phyloP scores from a whole-genome alignment of 31 red algal species.

The Bonnemaisonia californica region DNA sequence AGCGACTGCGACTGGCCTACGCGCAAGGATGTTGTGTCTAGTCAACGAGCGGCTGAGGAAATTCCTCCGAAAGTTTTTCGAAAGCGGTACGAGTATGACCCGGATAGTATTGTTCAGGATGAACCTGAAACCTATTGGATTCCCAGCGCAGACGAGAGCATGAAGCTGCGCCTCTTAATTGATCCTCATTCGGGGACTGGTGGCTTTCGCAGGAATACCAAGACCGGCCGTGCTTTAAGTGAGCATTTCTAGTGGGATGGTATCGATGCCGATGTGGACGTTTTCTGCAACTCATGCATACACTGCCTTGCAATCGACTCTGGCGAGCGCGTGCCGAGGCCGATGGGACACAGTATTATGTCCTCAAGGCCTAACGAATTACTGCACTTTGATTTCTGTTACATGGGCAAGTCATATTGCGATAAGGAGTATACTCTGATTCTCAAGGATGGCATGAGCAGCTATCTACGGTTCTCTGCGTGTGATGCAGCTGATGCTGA shows the following conservation, averaged over 20 bases:
- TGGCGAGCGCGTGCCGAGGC: background rate
- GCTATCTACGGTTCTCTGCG: background rate
- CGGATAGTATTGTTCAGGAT: background rate
- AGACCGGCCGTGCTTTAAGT: background rate
- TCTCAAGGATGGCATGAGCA: background rate
- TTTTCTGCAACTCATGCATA: background rate
- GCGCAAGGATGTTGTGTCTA: background rate
- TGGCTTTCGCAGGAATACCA: background rate
- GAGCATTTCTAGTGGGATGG: background rate
- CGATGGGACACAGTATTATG: background rate
- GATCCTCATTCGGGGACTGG: background rate
- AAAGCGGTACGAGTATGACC: no score
- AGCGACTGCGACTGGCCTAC: background rate
- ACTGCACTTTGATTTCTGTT: constrained; percentile 15
- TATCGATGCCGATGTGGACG: background rate
- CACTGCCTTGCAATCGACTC: constrained; percentile 14
- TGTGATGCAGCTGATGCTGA: background rate
- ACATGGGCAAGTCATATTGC: background rate
- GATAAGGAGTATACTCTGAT: constrained; percentile 1
- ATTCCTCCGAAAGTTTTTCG: background rate
- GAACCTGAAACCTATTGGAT: background rate
- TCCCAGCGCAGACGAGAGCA: background rate
- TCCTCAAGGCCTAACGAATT: background rate
- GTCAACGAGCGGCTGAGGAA: background rate
- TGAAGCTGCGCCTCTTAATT: background rate